phyloP scores from a whole-genome alignment of 1,284 basidiomycete species.

The Puccinia polysora region DNA sequence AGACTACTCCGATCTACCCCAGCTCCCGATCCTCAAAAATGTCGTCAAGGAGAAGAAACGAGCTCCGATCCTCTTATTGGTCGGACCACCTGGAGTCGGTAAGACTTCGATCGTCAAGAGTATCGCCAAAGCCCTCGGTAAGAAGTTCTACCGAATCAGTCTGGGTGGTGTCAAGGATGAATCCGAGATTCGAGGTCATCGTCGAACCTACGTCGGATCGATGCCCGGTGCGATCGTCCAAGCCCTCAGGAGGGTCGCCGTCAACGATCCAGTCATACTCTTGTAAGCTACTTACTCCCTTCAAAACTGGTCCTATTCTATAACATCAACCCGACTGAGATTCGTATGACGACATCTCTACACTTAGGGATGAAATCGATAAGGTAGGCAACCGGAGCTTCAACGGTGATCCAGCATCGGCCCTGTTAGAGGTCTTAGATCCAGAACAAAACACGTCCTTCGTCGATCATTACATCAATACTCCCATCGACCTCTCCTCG shows the following conservation, averaged over 20 bases:
- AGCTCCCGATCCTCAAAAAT: neutral
- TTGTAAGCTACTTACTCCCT: constrained; percentile 46
- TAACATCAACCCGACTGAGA: too few relatives aligned
- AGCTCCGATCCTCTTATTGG: constrained; percentile 75
- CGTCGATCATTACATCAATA: constrained; percentile 55
- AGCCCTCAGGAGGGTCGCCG: constrained; percentile 52
- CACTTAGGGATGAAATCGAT: constrained; percentile 56
- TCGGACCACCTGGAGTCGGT: constrained; percentile 65
- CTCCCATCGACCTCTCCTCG: constrained; percentile 50
- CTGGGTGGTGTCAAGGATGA: constrained; percentile 55
- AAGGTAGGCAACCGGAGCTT: constrained; percentile 54
- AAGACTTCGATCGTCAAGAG: constrained; percentile 69
- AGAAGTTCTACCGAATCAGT: constrained; percentile 56
- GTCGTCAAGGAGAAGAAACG: constrained; percentile 54
- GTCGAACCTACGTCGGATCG: constrained; percentile 51
- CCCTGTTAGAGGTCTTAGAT: constrained; percentile 55
- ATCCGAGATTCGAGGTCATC: constrained; percentile 55
- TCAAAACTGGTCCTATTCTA: neutral
- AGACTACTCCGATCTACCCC: neutral
- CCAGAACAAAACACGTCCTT: constrained; percentile 55
- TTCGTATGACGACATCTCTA: too few relatives aligned
- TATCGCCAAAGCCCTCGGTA: constrained; percentile 66
- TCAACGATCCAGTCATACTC: constrained; percentile 55
- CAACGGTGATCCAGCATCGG: constrained; percentile 56
- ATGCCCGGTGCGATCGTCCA: constrained; percentile 64